Evolutionary conservation across 192 early-diverging fungal species (phyloP).

Genomic region (Backusella sp.): DNA sequence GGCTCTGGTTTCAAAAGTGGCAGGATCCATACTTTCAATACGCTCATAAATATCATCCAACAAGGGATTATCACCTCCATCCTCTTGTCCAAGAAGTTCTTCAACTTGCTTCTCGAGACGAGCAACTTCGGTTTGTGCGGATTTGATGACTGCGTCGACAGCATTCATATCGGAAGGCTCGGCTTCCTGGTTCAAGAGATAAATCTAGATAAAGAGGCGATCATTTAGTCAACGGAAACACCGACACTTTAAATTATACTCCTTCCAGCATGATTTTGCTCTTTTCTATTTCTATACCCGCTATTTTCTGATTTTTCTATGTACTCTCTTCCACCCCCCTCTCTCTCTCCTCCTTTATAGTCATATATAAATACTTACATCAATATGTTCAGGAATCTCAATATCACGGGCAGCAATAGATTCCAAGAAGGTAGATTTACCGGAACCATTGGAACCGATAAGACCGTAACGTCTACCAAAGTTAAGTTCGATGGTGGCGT

Average conservation of each 20-base stretch:
- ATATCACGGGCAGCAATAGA: conserved; percentile 92
- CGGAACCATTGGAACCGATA: conserved; percentile 93
- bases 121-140: conserved; percentile 86
- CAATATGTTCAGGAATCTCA: conserved; percentile 95
- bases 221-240: neutral
- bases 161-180: conserved; percentile 92
- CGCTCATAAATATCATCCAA: conserved; percentile 96
- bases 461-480: conserved; percentile 94
- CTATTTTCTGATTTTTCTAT: neutral
- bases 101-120: conserved; percentile 92
- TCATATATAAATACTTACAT: conserved; percentile 51
- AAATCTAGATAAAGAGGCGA: conserved; percentile 52
- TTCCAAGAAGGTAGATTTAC: conserved; percentile 89
- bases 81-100: conserved; percentile 78
- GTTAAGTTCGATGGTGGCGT: conserved; percentile 96
- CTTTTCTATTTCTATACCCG: neutral
- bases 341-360: neutral
- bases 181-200: conserved; percentile 94
- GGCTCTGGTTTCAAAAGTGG: conserved; percentile 94
- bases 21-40: conserved; percentile 89
- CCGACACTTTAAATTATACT: neutral
- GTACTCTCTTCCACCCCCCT: neutral
- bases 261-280: neutral
- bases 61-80: conserved; percentile 80
- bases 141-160: conserved; percentile 87